phyloP scores from a whole-genome alignment of 331 rosid genomes.

The Acacia pycnantha region DNA sequence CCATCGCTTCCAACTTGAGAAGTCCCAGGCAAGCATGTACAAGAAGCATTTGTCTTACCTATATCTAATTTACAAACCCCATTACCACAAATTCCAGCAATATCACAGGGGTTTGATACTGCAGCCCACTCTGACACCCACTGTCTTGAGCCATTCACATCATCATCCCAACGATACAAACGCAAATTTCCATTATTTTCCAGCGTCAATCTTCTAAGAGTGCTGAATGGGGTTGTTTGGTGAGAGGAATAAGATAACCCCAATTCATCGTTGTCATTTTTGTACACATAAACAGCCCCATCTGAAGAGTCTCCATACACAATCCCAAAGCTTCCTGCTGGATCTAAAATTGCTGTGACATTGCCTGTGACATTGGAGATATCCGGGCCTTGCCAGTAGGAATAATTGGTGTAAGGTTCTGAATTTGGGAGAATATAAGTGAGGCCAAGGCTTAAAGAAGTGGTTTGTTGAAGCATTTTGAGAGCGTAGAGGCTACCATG shows the following conservation, averaged over 20 bases:
- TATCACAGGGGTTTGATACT: slow-evolving; percentile 82
- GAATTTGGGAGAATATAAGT: slow-evolving; percentile 52
- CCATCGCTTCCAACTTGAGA: slow-evolving; percentile 46
- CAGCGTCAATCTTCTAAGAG: slow-evolving; percentile 46
- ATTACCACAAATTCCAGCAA: slow-evolving; percentile 92
- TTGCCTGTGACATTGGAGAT: slow-evolving; percentile 68
- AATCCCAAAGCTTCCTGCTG: slow-evolving; percentile 66
- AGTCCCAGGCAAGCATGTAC: slow-evolving; percentile 85
- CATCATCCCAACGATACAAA: slow-evolving; percentile 77
- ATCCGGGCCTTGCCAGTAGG: slow-evolving; percentile 63
- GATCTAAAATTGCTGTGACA: slow-evolving; percentile 55
- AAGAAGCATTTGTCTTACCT: slow-evolving; percentile 70
- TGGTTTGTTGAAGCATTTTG: slow-evolving; percentile 27
- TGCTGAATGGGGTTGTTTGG: slow-evolving; percentile 23
- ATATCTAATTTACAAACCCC: slow-evolving; percentile 74
- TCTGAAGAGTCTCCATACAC: slow-evolving; percentile 58
- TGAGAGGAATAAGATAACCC: slow-evolving; percentile 43
- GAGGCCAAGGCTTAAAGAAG: slow-evolving; percentile 54
- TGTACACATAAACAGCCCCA: slow-evolving; percentile 63
- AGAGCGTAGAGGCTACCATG: slow-evolving; percentile 56
- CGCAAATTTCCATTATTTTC: slow-evolving; percentile 74
- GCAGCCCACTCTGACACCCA: slow-evolving; percentile 99
- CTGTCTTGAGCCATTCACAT: slow-evolving; percentile 75
- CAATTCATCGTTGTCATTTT: slow-evolving; percentile 49
- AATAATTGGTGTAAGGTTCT: slow-evolving; percentile 48